Percentiles rank a stretch among this genome's conserved stretches.
These are phyloP conservation scores for Ambispora gerdemannii DNA, from an alignment of 192 early-diverging fungal genomes.

Conservation along the genomic window DNA sequence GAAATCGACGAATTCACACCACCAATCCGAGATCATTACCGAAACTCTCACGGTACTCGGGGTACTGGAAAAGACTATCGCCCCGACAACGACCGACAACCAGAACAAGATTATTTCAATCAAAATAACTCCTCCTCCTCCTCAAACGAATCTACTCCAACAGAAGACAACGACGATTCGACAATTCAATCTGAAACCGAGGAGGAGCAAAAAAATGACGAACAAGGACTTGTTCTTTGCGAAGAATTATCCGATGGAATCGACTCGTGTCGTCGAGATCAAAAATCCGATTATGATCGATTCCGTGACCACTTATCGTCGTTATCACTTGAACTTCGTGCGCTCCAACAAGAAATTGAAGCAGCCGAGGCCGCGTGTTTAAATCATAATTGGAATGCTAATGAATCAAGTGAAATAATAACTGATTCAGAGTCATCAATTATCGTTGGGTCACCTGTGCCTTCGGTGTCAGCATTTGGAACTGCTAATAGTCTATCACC, in stretches of 20 bases:
- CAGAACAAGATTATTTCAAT: background rate
- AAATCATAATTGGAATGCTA: background rate
- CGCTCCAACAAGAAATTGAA: constrained; percentile 29
- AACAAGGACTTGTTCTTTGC: background rate
- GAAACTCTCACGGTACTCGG: too few relatives aligned
- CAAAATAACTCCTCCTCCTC: background rate
- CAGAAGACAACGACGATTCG: background rate
- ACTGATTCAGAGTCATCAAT: background rate
- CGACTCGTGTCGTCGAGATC: background rate
- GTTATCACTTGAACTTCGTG: constrained; percentile 19
- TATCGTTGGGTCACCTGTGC: background rate
- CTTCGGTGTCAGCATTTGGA: constrained; percentile 10
- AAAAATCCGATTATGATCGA: constrained; percentile 18
- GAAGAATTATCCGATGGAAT: constrained; percentile 17
- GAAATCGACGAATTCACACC: constrained; percentile 1
- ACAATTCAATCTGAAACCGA: background rate
- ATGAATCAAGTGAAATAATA: background rate
- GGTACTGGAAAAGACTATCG: constrained; percentile 2
- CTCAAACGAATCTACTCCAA: background rate
- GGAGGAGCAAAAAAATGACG: background rate
- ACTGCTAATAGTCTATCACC: background rate
- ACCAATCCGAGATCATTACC: too few relatives aligned
- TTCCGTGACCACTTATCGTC: background rate
- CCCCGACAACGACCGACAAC: background rate
- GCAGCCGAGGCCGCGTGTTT: background rate